Evolutionary conservation across 2,329 filamentous ascomycete species (phyloP).

Genomic region (Colletotrichum horii): DNA sequence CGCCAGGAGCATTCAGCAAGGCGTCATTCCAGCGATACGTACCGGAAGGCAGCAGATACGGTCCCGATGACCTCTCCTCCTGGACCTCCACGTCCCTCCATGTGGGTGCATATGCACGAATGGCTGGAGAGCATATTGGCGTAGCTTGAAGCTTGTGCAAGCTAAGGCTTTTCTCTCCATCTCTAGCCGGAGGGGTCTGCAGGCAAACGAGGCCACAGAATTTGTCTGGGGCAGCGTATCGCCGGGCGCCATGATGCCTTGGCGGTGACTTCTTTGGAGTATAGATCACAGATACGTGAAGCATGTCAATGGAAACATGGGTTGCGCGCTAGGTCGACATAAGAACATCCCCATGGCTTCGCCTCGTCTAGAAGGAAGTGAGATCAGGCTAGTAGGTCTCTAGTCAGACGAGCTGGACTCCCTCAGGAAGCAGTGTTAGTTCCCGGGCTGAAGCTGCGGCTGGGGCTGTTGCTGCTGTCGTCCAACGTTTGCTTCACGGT

Average conservation of each 20-base stretch:
- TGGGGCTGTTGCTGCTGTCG: not conserved
- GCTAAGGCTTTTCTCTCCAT: not conserved
- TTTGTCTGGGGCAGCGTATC: not conserved
- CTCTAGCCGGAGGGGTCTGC: not conserved
- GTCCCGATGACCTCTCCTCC: not conserved
- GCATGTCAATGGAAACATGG: not conserved
- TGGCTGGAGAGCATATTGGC: not conserved
- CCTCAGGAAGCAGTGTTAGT: not conserved
- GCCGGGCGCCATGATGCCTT: not conserved
- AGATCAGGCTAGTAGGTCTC: not conserved
- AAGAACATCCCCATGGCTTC: not conserved
- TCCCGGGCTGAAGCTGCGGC: not conserved
- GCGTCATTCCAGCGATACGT: conserved; percentile 5
- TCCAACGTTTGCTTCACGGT: not conserved
- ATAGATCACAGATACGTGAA: not conserved
- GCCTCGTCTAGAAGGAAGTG: not conserved
- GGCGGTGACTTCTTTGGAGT: not conserved
- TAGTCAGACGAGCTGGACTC: not conserved
- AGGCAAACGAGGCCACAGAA: not conserved
- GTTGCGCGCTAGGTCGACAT: not conserved
- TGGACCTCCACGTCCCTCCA: not conserved
- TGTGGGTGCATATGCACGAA: conserved; percentile 18
- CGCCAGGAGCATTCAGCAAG: conserved; percentile 1
- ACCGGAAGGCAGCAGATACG: not conserved
- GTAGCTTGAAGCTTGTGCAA: conserved; percentile 12